Conservation (phyloP, 345 rosid species). For the Citrus glauca region DNA sequence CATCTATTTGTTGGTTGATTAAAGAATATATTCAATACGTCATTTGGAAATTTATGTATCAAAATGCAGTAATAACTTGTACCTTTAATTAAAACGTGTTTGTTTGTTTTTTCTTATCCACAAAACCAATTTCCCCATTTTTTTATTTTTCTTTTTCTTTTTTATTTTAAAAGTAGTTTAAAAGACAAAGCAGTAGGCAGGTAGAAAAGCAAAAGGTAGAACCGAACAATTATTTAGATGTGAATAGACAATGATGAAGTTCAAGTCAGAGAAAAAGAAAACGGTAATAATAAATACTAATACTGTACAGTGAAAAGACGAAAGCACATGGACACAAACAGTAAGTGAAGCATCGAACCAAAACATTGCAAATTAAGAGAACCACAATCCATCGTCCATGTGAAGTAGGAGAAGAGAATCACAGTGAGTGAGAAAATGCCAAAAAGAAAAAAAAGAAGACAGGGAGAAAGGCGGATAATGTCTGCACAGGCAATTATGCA, state of each 20-base stretch:
- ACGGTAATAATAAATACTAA: too few relatives aligned
- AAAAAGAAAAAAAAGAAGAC: neutral
- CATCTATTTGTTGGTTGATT: too few relatives aligned
- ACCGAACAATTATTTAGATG: neutral
- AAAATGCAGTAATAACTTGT: too few relatives aligned
- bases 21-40: too few relatives aligned
- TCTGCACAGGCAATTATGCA: neutral
- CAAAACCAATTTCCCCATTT: neutral
- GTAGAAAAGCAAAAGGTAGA: neutral
- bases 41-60: too few relatives aligned
- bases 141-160: too few relatives aligned
- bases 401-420: conserved; percentile 3
- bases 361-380: neutral
- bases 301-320: too few relatives aligned
- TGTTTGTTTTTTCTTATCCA: neutral
- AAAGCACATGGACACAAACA: neutral
- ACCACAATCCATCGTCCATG: neutral
- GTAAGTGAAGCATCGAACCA: neutral
- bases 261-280: too few relatives aligned
- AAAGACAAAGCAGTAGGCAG: neutral
- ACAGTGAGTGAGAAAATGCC: neutral
- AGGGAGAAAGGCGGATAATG: neutral
- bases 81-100: too few relatives aligned
- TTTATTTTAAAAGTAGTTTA: too few relatives aligned
- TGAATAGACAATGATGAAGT: neutral